phyloP scores from a whole-genome alignment of 805 yeast genomes.

The Saturnispora diversa region DNA sequence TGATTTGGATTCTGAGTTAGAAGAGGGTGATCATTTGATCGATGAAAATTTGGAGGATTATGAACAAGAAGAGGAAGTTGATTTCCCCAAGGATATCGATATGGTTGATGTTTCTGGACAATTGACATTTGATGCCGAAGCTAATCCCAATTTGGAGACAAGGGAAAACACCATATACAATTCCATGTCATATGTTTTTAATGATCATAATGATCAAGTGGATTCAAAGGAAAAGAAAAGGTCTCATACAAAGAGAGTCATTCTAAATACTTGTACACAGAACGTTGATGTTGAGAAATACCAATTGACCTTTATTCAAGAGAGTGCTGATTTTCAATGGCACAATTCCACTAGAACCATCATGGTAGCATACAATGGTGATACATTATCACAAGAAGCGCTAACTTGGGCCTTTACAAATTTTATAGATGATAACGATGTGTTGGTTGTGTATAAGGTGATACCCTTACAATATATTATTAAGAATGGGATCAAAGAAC shows the following conservation, averaged over 20 bases:
- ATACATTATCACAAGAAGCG: conserved; percentile 35
- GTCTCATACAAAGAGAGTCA: conserved; percentile 26
- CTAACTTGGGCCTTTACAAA: conserved; percentile 39
- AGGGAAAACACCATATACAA: conserved; percentile 25
- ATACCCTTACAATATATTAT: conserved; percentile 28
- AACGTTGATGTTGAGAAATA: conserved; percentile 23
- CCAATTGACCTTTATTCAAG: conserved; percentile 34
- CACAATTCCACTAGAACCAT: conserved; percentile 34
- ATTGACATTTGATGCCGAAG: conserved; percentile 17
- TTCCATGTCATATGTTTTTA: conserved; percentile 24
- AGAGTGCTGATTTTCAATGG: conserved; percentile 26
- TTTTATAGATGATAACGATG: conserved; percentile 38
- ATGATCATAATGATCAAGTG: not conserved
- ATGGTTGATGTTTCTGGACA: conserved; percentile 14
- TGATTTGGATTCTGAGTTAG: not conserved
- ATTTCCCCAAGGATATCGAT: conserved; percentile 14
- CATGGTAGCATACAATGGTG: conserved; percentile 35
- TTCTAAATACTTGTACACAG: conserved; percentile 37
- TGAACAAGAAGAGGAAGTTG: conserved; percentile 2
- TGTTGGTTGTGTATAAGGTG: conserved; percentile 37
- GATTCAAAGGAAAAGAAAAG: not conserved
- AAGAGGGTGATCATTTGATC: conserved; percentile 6
- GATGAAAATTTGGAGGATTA: conserved; percentile 6
- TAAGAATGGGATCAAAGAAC: conserved; percentile 20
- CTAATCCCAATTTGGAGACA: conserved; percentile 23